Conservation (phyloP, 805 yeast genomes). For the Lachancea cidri region DNA sequence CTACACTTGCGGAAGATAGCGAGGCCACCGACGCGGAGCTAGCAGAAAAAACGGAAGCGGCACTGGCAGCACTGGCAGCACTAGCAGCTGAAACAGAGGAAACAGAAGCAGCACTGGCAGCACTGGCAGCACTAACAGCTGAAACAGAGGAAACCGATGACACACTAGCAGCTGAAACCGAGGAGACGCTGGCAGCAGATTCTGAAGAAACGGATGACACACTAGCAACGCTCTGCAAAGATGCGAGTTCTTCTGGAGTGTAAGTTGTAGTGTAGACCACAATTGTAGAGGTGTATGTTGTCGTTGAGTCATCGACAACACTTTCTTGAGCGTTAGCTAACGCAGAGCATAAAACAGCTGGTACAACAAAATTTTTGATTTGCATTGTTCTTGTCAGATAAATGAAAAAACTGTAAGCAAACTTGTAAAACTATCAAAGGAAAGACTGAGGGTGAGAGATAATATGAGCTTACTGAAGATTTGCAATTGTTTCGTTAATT, state of each 20-base stretch:
- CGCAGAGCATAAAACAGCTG: constrained; percentile 3
- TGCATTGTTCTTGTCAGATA: constrained; percentile 2
- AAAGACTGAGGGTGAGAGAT: constrained; percentile 9
- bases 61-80: constrained; percentile 13
- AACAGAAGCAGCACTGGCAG: constrained; percentile 20
- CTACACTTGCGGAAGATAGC: constrained; percentile 15
- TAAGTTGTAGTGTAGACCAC: constrained; percentile 7
- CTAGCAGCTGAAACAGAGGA: constrained; percentile 15
- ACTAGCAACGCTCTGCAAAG: constrained; percentile 8
- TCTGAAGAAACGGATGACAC: constrained; percentile 14
- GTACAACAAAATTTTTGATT: constrained; percentile 4
- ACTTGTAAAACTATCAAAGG: constrained; percentile 1
- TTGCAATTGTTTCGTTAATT: background rate
- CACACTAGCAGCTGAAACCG: constrained; percentile 16
- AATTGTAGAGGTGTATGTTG: constrained; percentile 11
- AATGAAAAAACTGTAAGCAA: background rate
- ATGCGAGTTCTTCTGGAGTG: constrained; percentile 5
- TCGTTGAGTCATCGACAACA: constrained; percentile 5
- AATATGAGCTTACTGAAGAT: background rate
- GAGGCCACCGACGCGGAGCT: constrained; percentile 12
- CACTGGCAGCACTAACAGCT: constrained; percentile 16
- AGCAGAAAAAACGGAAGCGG: constrained; percentile 20
- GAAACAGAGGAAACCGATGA: constrained; percentile 15
- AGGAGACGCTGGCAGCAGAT: constrained; percentile 20
- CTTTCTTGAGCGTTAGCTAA: constrained; percentile 2